A percentile compares a stretch with the other conserved stretches of the same genome.
phyloP scores from a whole-genome alignment of 176 grass and related monocot genomes.

The Thinopyrum elongatum region DNA sequence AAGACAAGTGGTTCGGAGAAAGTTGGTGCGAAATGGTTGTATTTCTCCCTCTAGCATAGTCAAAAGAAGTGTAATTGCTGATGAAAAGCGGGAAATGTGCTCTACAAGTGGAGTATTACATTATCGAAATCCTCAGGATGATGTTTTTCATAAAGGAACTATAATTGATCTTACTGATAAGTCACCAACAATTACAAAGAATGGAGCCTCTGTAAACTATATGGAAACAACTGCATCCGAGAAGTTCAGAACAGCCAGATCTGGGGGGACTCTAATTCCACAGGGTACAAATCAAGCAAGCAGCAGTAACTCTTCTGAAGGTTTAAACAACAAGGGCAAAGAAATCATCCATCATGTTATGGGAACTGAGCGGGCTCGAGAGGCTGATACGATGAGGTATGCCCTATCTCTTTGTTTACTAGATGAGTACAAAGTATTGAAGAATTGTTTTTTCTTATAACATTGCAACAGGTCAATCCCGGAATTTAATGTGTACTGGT shows the following conservation, averaged over 20 bases:
- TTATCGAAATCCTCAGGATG: constrained; percentile 6
- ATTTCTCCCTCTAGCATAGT: constrained; percentile 62
- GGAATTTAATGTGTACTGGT: neutral
- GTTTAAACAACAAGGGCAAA: constrained; percentile 41
- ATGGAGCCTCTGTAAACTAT: constrained; percentile 34
- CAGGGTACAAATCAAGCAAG: constrained; percentile 30
- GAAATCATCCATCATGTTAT: constrained; percentile 21
- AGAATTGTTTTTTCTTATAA: neutral
- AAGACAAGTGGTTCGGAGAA: constrained; percentile 53
- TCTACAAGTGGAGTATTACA: constrained; percentile 24
- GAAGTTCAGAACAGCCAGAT: constrained; percentile 20
- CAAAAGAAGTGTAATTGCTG: constrained; percentile 23
- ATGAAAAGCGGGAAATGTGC: constrained; percentile 36
- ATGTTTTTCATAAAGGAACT: constrained; percentile 19
- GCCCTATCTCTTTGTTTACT: constrained; percentile 16
- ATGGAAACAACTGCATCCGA: constrained; percentile 19
- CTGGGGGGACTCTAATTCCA: constrained; percentile 30
- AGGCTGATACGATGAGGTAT: constrained; percentile 34
- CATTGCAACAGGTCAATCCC: neutral
- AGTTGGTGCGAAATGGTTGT: constrained; percentile 56
- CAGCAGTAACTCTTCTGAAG: constrained; percentile 25
- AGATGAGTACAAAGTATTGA: neutral
- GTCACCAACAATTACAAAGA: constrained; percentile 41
- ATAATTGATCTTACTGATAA: constrained; percentile 50
- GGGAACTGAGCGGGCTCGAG: constrained; percentile 8